Conservation (phyloP, 2,329 filamentous ascomycete species). For the Fusarium tricinctum region DNA sequence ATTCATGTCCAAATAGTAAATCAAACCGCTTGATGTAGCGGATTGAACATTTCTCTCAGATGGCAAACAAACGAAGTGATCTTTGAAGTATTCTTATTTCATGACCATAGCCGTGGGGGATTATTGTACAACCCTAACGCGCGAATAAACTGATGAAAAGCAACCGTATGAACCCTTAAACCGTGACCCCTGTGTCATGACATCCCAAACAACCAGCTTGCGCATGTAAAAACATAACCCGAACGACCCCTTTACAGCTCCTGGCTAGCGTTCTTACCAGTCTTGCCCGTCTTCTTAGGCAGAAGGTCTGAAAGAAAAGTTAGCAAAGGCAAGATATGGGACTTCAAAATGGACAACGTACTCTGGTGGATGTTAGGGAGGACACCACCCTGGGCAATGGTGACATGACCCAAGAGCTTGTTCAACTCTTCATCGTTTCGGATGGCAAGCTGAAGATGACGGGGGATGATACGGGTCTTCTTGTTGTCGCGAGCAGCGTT, state of each 20-base stretch:
- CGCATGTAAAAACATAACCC: constrained; percentile 66
- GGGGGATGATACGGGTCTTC: constrained; percentile 99
- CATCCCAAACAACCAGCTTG: constrained; percentile 77
- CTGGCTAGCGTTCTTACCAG: constrained; percentile 91
- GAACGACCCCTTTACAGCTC: constrained; percentile 79
- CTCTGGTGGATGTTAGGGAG: constrained; percentile 98
- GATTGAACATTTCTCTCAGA: too few relatives aligned
- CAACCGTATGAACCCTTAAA: constrained; percentile 78
- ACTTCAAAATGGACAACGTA: constrained; percentile 64
- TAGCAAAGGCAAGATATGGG: constrained; percentile 50
- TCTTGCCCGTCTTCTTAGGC: constrained; percentile 99
- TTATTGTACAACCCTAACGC: constrained; percentile 80
- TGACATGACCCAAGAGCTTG: constrained; percentile 96
- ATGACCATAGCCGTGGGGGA: constrained; percentile 75
- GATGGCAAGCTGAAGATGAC: constrained; percentile 99
- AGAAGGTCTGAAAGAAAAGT: constrained; percentile 80
- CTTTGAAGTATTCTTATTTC: constrained; percentile 71
- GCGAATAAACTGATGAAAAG: constrained; percentile 61
- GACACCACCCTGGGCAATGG: constrained; percentile 97
- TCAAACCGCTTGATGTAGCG: too few relatives aligned
- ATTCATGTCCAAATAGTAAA: too few relatives aligned
- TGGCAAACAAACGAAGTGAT: constrained; percentile 39
- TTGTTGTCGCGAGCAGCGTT: constrained; percentile 99
- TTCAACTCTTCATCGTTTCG: constrained; percentile 99
- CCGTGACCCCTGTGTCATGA: constrained; percentile 87